phyloP scores from a whole-genome alignment of 306 rosid species.

The Coriaria nepalensis region DNA sequence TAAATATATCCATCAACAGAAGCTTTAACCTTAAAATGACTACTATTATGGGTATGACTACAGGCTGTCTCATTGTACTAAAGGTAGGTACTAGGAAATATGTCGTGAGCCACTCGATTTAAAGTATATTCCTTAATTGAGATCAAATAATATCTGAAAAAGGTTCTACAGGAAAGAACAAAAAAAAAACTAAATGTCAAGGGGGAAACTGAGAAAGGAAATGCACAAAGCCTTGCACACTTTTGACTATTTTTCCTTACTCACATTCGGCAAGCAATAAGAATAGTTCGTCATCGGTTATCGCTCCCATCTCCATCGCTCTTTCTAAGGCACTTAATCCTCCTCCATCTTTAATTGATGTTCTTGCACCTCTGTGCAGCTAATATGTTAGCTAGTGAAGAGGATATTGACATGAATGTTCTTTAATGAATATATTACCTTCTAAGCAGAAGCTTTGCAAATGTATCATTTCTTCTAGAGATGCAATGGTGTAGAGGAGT shows the following conservation, averaged over 20 bases:
- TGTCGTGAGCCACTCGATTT: too few relatives aligned
- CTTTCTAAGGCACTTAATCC: conserved; percentile 73
- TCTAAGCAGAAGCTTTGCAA: conserved; percentile 79
- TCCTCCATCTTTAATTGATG: conserved; percentile 65
- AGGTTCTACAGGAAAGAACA: too few relatives aligned
- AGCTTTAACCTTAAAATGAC: too few relatives aligned
- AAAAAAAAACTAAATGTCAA: too few relatives aligned
- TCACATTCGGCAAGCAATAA: conserved; percentile 47
- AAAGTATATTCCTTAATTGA: too few relatives aligned
- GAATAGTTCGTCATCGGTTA: conserved; percentile 81
- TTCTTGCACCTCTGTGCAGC: conserved; percentile 61
- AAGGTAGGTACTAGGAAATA: too few relatives aligned
- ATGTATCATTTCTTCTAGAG: conserved; percentile 38
- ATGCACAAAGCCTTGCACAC: not conserved
- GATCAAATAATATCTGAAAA: too few relatives aligned
- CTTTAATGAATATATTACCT: conserved; percentile 34
- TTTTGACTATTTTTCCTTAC: conserved; percentile 11
- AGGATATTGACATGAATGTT: not conserved
- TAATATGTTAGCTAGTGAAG: conserved; percentile 11
- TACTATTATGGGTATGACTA: too few relatives aligned
- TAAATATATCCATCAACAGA: too few relatives aligned
- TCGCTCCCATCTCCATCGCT: conserved; percentile 97
- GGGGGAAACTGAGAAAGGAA: not conserved
- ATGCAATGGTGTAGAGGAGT: conserved; percentile 93
- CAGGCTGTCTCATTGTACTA: too few relatives aligned